Evolutionary conservation across 23 red algal species (phyloP), one percentile per base, ranked within the genome.

Genomic region (Agarophyton chilense): DNA sequence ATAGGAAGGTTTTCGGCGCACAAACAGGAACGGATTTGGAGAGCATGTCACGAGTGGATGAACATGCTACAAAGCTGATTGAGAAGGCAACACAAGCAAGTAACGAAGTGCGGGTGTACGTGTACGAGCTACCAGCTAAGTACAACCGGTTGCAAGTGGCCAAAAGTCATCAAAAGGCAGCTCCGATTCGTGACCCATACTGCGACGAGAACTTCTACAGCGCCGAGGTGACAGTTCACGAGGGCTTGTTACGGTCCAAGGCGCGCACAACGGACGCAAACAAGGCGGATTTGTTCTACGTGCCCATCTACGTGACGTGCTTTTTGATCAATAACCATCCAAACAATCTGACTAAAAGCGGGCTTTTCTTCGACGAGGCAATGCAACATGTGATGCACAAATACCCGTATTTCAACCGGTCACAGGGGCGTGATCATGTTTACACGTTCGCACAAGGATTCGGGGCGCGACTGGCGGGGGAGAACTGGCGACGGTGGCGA

Each of bases 401-500:
- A 49, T 78, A 76, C 60, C 42, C 89, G 22, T 92, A 54, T 31
- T 92, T 64, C 66, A 92, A 92, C 49, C 24, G 46, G 13, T 84
- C 78, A 0, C 67, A 84, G 17, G 89, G 89, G 50, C 71, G 89
- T 16, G 89, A 92, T 49, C 89, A 92, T 21, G 89, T 92, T 7
- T 92, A 84, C 66, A 92, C 68, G 52, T 92, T 92, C 68, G 53
- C 89, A 10, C 89, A 92, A 58, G 89, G 89, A 8, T 92, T 92
- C 39, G 89, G 89, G 2, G 89, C 89, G 32, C 12, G 89, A 25
- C 65, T 84, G 52, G 81, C 89, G 0, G 89, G 89, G 12, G 72
- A 64, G 16, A 79, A 91, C 44, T 92, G 89, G 89, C 24, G 79
- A 16, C 35, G 62, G 41, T 92, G 70, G 67, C 78, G 89, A 9